Base-by-base conservation (phyloP, 1,284 basidiomycete genomes). In the Trichosporon inkin region DNA sequence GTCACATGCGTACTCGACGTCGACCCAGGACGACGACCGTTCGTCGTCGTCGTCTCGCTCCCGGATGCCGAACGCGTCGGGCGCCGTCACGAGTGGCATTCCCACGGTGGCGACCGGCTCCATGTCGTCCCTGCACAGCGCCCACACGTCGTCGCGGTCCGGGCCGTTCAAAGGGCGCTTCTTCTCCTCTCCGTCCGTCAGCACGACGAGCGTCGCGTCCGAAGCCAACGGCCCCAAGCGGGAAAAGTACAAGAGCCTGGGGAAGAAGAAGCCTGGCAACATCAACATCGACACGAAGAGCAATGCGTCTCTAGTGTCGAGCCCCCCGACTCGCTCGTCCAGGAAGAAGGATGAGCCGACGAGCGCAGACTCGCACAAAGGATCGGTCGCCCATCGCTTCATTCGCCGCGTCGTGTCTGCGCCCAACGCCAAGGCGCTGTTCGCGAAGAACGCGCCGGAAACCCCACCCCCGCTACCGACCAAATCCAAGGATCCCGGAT, bases 351-450 rank as follows among this genome's bases (percentile, higher is more conserved):
- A 41, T 35, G 55, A 36, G 34, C 22, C 16, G 55, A 57, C 39
- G 62, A 57, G 41, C 52, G 53, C 39, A 17, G 35, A 36, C 55
- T 36, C 58, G 28, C 44, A 22, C 32, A 64, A 62, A 38, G 56
- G 62, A 16, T 72, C 71, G 4, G 74, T 76, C 1, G 88, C 90
- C 8, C 84, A 87, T 53, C 86, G 92, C 32, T 92, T 96, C 78
- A 86, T 99, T 39, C 87, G 95, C 54, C 86, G 95, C 39, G 95
- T 98, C 47, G 92, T 94, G 1, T 96, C 92, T 20, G 94, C 94
- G 1, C 95, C 95, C 1, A 98, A 98, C 75, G 88, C 92, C 52
- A 99, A 98, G 77, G 88, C 88, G 41, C 81, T 97, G 19, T 93
- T 95, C 75, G 68, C 69, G 24, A 66, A 57, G 20, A 63, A 56